A percentile compares a stretch with the other conserved stretches of the same genome.
Conservation (phyloP, 306 rosid species). For the Hippophae gyantsensis region DNA sequence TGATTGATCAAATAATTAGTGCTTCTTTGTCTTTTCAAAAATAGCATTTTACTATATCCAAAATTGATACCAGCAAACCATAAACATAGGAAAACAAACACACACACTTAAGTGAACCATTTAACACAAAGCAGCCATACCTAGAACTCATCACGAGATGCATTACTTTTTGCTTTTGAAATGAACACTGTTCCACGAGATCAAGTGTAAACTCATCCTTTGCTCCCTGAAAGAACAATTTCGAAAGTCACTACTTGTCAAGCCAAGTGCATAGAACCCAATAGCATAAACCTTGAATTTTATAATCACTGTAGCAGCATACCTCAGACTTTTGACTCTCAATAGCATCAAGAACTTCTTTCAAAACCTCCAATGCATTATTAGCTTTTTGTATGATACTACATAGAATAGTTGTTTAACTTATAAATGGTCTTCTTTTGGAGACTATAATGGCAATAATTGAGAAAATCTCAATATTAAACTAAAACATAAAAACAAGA, state of each 20-base stretch:
- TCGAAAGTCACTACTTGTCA: background rate
- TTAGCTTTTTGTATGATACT: slow-evolving; percentile 82
- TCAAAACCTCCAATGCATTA: slow-evolving; percentile 71
- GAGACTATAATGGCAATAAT: background rate
- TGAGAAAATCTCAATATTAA: too few relatives aligned
- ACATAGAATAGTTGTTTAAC: slow-evolving; percentile 23
- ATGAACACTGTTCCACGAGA: slow-evolving; percentile 94
- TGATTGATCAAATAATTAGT: too few relatives aligned
- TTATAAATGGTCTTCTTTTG: slow-evolving; percentile 5
- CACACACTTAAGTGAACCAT: background rate
- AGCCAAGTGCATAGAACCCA: background rate
- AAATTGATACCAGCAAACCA: background rate
- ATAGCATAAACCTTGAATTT: background rate
- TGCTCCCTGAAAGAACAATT: slow-evolving; percentile 47
- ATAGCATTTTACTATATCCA: background rate
- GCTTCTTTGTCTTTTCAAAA: too few relatives aligned
- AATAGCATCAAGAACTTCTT: slow-evolving; percentile 86
- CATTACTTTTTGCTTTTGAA: slow-evolving; percentile 89
- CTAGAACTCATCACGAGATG: slow-evolving; percentile 90
- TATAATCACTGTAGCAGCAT: slow-evolving; percentile 16
- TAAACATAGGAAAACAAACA: background rate
- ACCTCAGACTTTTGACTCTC: slow-evolving; percentile 74
- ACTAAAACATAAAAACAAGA: too few relatives aligned
- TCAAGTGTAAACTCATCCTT: slow-evolving; percentile 92
- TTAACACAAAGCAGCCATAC: slow-evolving; percentile 37